phyloP scores from a whole-genome alignment of 2,329 filamentous ascomycete species.

The Aspergillus pseudoterreus region DNA sequence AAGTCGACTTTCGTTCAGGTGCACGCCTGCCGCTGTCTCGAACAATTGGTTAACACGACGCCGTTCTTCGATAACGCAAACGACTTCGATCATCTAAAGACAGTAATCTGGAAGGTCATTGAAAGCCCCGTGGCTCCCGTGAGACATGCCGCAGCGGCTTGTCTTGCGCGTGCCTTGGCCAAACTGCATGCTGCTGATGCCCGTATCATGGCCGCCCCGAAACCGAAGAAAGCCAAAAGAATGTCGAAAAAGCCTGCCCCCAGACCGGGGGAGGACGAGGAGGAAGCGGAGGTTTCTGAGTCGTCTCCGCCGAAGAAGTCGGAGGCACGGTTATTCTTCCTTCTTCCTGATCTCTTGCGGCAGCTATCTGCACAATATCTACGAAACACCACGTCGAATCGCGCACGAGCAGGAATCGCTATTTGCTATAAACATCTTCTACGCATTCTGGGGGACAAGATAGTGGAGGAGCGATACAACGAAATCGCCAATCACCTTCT shows the following conservation, averaged over 20 bases:
- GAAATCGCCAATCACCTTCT: slow-evolving; percentile 79
- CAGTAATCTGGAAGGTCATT: slow-evolving; percentile 77
- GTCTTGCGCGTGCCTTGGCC: slow-evolving; percentile 76
- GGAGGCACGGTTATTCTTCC: slow-evolving; percentile 67
- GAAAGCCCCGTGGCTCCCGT: slow-evolving; percentile 73
- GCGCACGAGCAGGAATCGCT: slow-evolving; percentile 74
- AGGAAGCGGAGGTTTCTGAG: slow-evolving; percentile 65
- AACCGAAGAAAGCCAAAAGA: slow-evolving; percentile 68
- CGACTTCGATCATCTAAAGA: slow-evolving; percentile 87
- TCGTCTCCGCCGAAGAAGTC: slow-evolving; percentile 74
- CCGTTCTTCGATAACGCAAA: slow-evolving; percentile 79
- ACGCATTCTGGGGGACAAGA: slow-evolving; percentile 71
- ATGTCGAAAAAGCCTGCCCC: slow-evolving; percentile 59
- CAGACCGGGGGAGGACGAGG: slow-evolving; percentile 67
- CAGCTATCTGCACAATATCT: slow-evolving; percentile 78
- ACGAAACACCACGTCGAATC: slow-evolving; percentile 73
- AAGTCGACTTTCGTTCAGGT: slow-evolving; percentile 79
- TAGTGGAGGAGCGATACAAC: slow-evolving; percentile 79
- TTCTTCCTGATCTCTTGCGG: slow-evolving; percentile 72
- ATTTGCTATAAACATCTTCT: slow-evolving; percentile 83
- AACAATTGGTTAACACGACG: slow-evolving; percentile 67
- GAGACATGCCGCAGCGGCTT: slow-evolving; percentile 80
- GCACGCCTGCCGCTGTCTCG: slow-evolving; percentile 74
- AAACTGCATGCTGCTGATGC: slow-evolving; percentile 70
- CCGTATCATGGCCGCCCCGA: slow-evolving; percentile 51